Conservation (phyloP, 2,329 filamentous ascomycete species). For the Fusarium mundagurra region DNA sequence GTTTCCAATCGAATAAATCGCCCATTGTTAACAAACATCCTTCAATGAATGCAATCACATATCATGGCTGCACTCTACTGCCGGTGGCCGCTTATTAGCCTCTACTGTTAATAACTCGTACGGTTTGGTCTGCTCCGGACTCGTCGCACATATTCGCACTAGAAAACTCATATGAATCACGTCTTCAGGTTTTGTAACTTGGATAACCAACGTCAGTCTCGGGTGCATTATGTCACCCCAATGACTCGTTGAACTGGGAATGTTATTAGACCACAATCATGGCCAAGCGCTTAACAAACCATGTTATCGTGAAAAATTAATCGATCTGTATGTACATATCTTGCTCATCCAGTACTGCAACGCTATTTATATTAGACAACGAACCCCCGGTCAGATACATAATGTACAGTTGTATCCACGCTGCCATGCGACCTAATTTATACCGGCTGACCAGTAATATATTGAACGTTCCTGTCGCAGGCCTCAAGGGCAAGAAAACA, state of each 20-base stretch:
- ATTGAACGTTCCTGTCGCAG: conserved; percentile 7
- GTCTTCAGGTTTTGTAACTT: neutral
- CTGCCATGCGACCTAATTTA: neutral
- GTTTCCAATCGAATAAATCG: conserved; percentile 13
- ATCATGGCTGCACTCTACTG: conserved; percentile 1
- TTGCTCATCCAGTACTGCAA: neutral
- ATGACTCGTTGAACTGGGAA: conserved; percentile 2
- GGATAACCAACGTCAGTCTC: neutral
- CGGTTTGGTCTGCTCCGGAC: neutral
- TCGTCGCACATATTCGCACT: neutral
- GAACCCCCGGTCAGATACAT: neutral
- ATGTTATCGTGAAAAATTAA: neutral
- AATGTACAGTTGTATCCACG: neutral
- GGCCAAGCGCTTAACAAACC: conserved; percentile 21
- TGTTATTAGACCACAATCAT: conserved; percentile 20
- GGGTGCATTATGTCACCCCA: conserved; percentile 2
- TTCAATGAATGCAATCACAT: conserved; percentile 10
- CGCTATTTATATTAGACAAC: neutral
- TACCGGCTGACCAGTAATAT: neutral
- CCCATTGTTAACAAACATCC: conserved; percentile 11
- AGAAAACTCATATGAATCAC: neutral
- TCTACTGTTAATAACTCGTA: neutral
- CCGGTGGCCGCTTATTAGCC: neutral
- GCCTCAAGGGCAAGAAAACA: too few relatives aligned
- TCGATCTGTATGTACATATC: neutral